Base-by-base conservation (phyloP, 2,329 filamentous ascomycete genomes). In the Rhinocladiella mackenziei region DNA sequence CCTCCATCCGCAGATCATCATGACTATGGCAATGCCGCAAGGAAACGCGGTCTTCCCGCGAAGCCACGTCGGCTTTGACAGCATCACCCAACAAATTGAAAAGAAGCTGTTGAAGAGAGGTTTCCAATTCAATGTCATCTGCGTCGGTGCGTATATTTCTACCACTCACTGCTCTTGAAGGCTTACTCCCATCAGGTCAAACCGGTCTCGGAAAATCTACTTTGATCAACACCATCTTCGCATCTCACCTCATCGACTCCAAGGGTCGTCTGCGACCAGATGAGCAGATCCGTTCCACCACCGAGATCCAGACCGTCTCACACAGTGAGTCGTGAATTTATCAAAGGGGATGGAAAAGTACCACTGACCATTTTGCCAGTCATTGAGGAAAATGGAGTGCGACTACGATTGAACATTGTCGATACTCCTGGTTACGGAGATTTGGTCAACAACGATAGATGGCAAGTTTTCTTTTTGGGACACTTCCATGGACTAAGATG, bases 41-140 rank as follows among this genome's bases (percentile, higher is more conserved):
- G 60, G 60, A 42, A 73, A 73, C 57, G 64, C 70, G 10, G 78
- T 84, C 67, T 92, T 87, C 72, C 92, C 92, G 65, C 84, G 92
- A 70, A 94, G 84, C 84, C 92, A 97, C 78, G 92, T 98, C 70
- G 92, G 92, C 81, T 98, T 98, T 77, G 92, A 98, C 77, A 96
- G 89, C 77, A 98, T 98, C 78, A 98, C 92, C 61, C 89, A 84
- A 59, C 92, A 98, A 78, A 98, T 98, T 62, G 92, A 98, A 83
- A 86, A 87, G 76, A 98, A 98, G 84, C 84, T 97, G 67, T 72
- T 98, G 75, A 98, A 98, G 81, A 89, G 92, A 73, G 92, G 92
- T 62, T 98, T 98, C 73, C 92, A 98, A 73, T 98, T 98, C 82
- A 98, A 98, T 70, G 85, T 97, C 65, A 97, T 97, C 71, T 96